Base-by-base conservation (phyloP, 805 yeast species). In the Candida koratica region DNA sequence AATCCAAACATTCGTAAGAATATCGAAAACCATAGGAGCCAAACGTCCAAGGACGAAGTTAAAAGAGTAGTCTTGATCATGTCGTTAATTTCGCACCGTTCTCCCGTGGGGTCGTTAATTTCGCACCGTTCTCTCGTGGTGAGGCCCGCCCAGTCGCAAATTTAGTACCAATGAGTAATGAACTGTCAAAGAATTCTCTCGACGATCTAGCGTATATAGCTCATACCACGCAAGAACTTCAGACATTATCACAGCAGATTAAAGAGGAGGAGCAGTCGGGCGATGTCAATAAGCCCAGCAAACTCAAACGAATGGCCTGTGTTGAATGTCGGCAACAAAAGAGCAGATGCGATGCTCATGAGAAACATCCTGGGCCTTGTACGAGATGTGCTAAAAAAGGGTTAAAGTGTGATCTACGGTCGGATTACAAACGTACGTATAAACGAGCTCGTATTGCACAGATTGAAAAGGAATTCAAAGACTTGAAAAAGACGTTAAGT, bases 291-390 rank as follows among this genome's bases (percentile, higher is more conserved):
- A 44, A 37, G 29, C 8, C 39, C 3, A 31, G 45, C 2, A 59
- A 49, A 34, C 47, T 56, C 25, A 81, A 79, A 55, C 69, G 78
- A 38, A 77, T 88, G 55, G 97, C 97, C 0, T 93, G 98, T 65
- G 87, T 86, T 1, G 96, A 90, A 51, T 93, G 98, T 55, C 75
- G 97, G 10, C 97, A 93, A 59, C 98, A 90, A 56, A 93, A 93
- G 60, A 81, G 88, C 23, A 77, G 79, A 50, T 89, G 97, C 62
- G 95, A 89, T 60, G 94, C 96, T 9, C 76, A 71, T 45, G 88
- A 77, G 40, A 69, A 67, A 34, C 75, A 79, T 20, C 96, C 96
- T 0, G 67, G 67, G 6, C 84, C 96, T 1, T 93, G 98, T 51
- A 67, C 90, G 0, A 68, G 96, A 42, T 93, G 98, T 56, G 52